Conservation (phyloP, 2,329 filamentous ascomycete genomes). For the Cladosporium sp. region DNA sequence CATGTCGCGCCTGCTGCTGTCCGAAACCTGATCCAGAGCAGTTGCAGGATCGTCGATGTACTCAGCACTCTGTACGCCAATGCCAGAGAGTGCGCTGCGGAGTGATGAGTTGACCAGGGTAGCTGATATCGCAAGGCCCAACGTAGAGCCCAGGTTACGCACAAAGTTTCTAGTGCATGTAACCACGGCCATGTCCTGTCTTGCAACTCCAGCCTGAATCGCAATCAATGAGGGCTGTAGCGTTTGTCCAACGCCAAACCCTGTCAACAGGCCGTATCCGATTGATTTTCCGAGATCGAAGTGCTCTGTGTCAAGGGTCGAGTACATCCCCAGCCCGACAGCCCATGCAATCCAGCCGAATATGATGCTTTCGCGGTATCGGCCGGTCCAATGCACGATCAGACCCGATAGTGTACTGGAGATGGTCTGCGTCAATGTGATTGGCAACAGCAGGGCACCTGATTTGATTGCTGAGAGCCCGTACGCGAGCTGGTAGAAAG, state of each 20-base stretch:
- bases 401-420: constrained; percentile 19
- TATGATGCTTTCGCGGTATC: constrained; percentile 38
- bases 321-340: constrained; percentile 18
- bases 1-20: constrained; percentile 26
- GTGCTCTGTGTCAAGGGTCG: constrained; percentile 15
- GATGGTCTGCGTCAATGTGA: constrained; percentile 19
- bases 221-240: constrained; percentile 2
- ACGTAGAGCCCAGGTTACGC: constrained; percentile 17
- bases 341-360: constrained; percentile 30
- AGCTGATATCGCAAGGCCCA: not conserved
- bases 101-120: not conserved
- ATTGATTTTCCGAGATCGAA: constrained; percentile 51
- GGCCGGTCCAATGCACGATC: constrained; percentile 20
- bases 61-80: constrained; percentile 36
- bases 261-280: constrained; percentile 50
- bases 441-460: constrained; percentile 16
- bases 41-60: constrained; percentile 51
- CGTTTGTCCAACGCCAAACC: constrained; percentile 1
- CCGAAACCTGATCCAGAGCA: constrained; percentile 19
- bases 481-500: constrained; percentile 21
- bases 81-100: not conserved
- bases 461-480: constrained; percentile 19
- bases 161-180: constrained; percentile 5
- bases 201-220: constrained; percentile 3
- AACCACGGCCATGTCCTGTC: constrained; percentile 4